phyloP scores from a whole-genome alignment of 1,284 basidiomycete species.

The Puccinia brachypodii region DNA sequence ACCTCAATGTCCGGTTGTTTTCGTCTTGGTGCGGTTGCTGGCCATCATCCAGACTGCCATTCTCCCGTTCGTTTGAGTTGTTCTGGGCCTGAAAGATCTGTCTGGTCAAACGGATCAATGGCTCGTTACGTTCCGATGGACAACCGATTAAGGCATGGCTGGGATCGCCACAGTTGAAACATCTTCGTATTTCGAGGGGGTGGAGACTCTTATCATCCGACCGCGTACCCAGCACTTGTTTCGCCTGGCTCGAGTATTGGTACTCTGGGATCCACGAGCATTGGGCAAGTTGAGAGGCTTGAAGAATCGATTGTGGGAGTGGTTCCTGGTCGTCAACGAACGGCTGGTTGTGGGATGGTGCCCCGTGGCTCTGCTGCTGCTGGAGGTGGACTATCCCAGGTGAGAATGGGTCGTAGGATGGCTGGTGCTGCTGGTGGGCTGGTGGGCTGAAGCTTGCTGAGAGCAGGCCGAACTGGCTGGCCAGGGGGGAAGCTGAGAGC shows the following conservation, averaged over 20 bases:
- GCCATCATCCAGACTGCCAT: not conserved
- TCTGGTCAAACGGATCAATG: constrained; percentile 15
- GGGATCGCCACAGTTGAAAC: constrained; percentile 36
- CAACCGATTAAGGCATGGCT: constrained; percentile 19
- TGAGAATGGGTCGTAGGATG: not conserved
- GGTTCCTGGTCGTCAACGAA: not conserved
- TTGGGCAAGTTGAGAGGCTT: not conserved
- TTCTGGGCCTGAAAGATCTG: constrained; percentile 34
- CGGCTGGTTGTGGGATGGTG: not conserved
- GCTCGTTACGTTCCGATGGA: not conserved
- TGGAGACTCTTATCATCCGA: constrained; percentile 1
- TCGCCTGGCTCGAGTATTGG: constrained; percentile 11
- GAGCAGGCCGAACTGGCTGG: too few species aligned
- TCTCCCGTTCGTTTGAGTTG: not conserved
- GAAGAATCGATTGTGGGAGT: not conserved
- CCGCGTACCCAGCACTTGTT: constrained; percentile 2
- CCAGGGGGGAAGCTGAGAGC: not conserved
- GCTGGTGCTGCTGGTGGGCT: not conserved
- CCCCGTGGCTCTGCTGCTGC: not conserved
- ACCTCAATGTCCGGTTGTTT: not conserved
- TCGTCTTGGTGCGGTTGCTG: not conserved
- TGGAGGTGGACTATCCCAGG: not conserved
- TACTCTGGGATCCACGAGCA: not conserved
- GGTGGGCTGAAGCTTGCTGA: too few species aligned
- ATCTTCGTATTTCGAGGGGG: constrained; percentile 5